Evolutionary conservation across 306 rosid species (phyloP).

Genomic region (Dicorynia guianensis): DNA sequence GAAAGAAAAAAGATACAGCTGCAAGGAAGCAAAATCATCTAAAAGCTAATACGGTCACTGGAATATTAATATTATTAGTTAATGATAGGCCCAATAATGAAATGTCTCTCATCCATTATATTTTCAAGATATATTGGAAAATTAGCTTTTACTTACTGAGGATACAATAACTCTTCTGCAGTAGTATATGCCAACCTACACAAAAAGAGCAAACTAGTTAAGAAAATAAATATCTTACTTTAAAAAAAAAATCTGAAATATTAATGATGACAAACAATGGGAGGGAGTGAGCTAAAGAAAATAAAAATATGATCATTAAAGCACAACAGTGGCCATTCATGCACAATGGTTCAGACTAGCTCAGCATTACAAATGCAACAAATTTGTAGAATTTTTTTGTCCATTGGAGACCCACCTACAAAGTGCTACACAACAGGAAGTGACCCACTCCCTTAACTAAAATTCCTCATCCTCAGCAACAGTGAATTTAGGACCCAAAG

Average conservation of each 20-base stretch:
- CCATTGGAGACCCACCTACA: background rate
- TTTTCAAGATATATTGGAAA: constrained; percentile 19
- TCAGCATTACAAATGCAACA: background rate
- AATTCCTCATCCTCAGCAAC: too few relatives aligned
- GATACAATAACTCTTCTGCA: constrained; percentile 41
- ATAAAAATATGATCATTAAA: background rate
- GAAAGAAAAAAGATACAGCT: background rate
- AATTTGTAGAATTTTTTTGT: background rate
- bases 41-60: constrained; percentile 6
- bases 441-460: background rate
- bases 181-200: constrained; percentile 53
- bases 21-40: constrained; percentile 17
- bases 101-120: background rate
- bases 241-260: constrained; percentile 12
- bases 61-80: background rate
- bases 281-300: background rate
- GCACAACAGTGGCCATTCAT: constrained; percentile 32
- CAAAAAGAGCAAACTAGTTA: constrained; percentile 40
- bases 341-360: background rate
- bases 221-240: constrained; percentile 15
- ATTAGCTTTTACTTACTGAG: constrained; percentile 68
- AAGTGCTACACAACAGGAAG: background rate
- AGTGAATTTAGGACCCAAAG: background rate
- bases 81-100: constrained; percentile 22
- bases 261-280: constrained; percentile 5